These are phyloP conservation scores for Martiniozyma asiatica DNA, from an alignment of 1,139 yeast genomes.

Conservation along the genomic window DNA sequence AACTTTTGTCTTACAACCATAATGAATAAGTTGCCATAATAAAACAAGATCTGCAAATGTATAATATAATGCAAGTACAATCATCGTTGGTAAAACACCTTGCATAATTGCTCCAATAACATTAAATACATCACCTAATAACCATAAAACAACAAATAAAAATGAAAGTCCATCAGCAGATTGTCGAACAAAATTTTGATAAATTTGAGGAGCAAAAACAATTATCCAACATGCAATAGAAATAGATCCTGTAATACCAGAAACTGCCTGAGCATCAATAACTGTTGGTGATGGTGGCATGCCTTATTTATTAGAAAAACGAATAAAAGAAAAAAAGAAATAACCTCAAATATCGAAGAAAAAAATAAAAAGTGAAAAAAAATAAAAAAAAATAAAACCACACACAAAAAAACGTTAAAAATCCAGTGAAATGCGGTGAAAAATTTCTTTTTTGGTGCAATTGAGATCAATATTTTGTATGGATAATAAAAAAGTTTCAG, in stretches of 20 bases:
- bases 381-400: too few species aligned
- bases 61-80: conserved; percentile 78
- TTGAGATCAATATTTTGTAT: too few species aligned
- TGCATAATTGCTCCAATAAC: conserved; percentile 82
- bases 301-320: not conserved
- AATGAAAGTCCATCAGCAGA: conserved; percentile 81
- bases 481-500: too few species aligned
- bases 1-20: conserved; percentile 42
- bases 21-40: conserved; percentile 68
- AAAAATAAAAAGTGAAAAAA: too few species aligned
- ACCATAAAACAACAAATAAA: conserved; percentile 75
- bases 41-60: conserved; percentile 82
- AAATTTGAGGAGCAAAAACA: conserved; percentile 93
- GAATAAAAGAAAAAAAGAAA: not conserved
- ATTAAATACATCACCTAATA: conserved; percentile 81
- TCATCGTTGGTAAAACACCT: conserved; percentile 87
- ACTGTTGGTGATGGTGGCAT: conserved; percentile 48
- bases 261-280: conserved; percentile 64
- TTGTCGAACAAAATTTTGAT: conserved; percentile 76
- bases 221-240: conserved; percentile 97
- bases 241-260: conserved; percentile 84
- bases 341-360: too few species aligned
- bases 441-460: too few species aligned
- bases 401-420: too few species aligned
- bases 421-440: too few species aligned